Conservation (phyloP, 2,329 filamentous ascomycete species). For the Chrysosporium keratinophilum region DNA sequence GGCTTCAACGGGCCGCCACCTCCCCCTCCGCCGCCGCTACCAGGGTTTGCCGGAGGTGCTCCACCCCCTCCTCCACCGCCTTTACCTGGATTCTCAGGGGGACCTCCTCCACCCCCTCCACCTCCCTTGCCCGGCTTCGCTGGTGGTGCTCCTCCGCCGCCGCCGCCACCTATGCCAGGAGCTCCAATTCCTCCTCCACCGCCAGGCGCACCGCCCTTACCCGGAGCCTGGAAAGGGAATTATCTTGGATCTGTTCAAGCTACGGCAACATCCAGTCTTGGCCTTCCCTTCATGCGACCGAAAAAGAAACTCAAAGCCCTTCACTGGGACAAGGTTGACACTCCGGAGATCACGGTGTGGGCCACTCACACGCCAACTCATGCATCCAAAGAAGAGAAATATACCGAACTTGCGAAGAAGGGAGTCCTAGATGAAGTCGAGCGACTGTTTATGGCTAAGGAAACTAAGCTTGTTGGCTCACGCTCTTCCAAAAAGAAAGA, state of each 20-base stretch:
- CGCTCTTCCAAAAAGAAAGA: conserved; percentile 65
- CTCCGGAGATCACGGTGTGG: conserved; percentile 86
- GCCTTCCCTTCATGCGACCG: conserved; percentile 70
- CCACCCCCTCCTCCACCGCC: conserved; percentile 31
- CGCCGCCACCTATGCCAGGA: conserved; percentile 24
- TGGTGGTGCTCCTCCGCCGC: conserved; percentile 34
- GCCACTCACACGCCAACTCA: conserved; percentile 74
- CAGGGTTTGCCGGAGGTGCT: conserved; percentile 34
- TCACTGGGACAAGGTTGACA: conserved; percentile 98
- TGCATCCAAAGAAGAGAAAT: conserved; percentile 88
- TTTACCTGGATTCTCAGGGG: conserved; percentile 32
- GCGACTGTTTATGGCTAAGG: conserved; percentile 93
- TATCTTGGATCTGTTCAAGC: conserved; percentile 59
- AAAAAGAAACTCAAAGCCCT: conserved; percentile 99
- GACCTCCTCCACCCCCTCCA: conserved; percentile 42
- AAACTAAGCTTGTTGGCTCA: conserved; percentile 73
- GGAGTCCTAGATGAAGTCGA: conserved; percentile 97
- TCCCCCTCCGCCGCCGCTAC: conserved; percentile 40
- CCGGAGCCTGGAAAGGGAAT: conserved; percentile 50
- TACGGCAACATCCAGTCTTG: conserved; percentile 48
- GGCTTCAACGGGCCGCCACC: conserved; percentile 33
- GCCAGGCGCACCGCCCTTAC: conserved; percentile 37
- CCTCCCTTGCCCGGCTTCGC: conserved; percentile 38
- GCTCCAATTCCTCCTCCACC: conserved; percentile 38
- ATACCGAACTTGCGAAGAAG: conserved; percentile 81